A percentile compares a stretch with the other conserved stretches of the same genome.
Evolutionary conservation across 2,329 filamentous ascomycete genomes (phyloP).

Genomic region (Geoglossum cookeanum): DNA sequence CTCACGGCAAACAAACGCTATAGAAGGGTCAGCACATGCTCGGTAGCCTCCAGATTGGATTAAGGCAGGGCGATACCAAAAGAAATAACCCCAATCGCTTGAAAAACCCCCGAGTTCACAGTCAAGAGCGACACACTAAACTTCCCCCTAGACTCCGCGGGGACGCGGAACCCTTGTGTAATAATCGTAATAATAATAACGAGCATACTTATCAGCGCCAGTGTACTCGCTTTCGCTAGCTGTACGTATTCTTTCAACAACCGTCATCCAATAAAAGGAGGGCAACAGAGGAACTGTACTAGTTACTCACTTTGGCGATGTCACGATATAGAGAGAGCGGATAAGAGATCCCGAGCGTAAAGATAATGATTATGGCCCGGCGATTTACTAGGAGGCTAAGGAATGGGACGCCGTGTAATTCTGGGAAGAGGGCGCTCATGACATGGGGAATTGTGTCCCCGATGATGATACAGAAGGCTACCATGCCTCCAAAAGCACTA

Average conservation of each 20-base stretch:
- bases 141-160: constrained; percentile 49
- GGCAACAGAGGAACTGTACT: not conserved
- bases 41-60: not conserved
- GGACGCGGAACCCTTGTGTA: constrained; percentile 60
- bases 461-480: constrained; percentile 93
- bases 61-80: constrained; percentile 47
- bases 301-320: constrained; percentile 63
- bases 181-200: constrained; percentile 79
- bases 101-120: constrained; percentile 78
- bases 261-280: constrained; percentile 2
- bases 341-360: constrained; percentile 70
- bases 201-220: constrained; percentile 83
- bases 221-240: constrained; percentile 87
- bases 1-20: constrained; percentile 48
- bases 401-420: constrained; percentile 50
- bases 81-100: constrained; percentile 93
- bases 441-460: constrained; percentile 94
- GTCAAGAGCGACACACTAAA: constrained; percentile 51
- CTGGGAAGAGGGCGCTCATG: constrained; percentile 62
- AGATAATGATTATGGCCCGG: constrained; percentile 69
- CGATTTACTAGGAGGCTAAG: constrained; percentile 68
- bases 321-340: constrained; percentile 87
- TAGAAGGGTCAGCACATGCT: not conserved
- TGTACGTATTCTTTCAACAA: constrained; percentile 24
- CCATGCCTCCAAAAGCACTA: constrained; percentile 88